phyloP scores from a whole-genome alignment of 371 early-diverging fungal genomes.

The Catenaria anguillulae region DNA sequence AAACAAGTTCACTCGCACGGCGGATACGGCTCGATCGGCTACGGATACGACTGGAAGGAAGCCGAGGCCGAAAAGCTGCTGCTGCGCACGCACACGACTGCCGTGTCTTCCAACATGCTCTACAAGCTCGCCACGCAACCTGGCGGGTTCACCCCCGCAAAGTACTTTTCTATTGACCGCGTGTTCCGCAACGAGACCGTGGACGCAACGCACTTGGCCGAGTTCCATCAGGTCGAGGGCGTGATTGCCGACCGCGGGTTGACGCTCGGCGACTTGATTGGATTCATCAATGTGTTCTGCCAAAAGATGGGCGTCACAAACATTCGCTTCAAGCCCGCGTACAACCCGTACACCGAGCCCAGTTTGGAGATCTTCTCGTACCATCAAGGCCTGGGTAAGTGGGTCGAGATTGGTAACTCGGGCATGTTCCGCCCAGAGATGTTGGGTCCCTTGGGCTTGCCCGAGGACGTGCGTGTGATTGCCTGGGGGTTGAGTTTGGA shows the following conservation, averaged over 20 bases:
- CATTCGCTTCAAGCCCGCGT: conserved; percentile 99
- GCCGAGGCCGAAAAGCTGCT: conserved; percentile 92
- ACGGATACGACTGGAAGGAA: conserved; percentile 85
- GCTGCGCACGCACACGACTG: conserved; percentile 98
- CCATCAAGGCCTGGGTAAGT: conserved; percentile 86
- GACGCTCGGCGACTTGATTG: conserved; percentile 94
- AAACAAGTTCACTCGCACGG: conserved; percentile 86
- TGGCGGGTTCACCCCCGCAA: conserved; percentile 73
- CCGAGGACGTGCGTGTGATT: conserved; percentile 91
- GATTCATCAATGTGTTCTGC: conserved; percentile 94
- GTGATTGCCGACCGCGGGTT: conserved; percentile 93
- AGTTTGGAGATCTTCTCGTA: conserved; percentile 99
- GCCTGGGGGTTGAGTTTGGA: conserved; percentile 99
- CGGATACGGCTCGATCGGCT: conserved; percentile 95
- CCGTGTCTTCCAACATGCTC: conserved; percentile 87
- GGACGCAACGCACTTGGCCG: conserved; percentile 99
- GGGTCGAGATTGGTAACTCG: conserved; percentile 99
- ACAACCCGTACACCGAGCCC: conserved; percentile 99
- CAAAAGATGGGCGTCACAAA: conserved; percentile 90
- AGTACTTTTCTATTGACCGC: conserved; percentile 99
- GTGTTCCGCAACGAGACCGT: conserved; percentile 99
- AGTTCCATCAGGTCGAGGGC: conserved; percentile 99
- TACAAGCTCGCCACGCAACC: conserved; percentile 67
- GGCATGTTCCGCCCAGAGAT: conserved; percentile 99
- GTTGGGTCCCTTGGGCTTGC: conserved; percentile 93